Base-by-base conservation (phyloP, 306 rosid species). In the Amphicarpaea edgeworthii region DNA sequence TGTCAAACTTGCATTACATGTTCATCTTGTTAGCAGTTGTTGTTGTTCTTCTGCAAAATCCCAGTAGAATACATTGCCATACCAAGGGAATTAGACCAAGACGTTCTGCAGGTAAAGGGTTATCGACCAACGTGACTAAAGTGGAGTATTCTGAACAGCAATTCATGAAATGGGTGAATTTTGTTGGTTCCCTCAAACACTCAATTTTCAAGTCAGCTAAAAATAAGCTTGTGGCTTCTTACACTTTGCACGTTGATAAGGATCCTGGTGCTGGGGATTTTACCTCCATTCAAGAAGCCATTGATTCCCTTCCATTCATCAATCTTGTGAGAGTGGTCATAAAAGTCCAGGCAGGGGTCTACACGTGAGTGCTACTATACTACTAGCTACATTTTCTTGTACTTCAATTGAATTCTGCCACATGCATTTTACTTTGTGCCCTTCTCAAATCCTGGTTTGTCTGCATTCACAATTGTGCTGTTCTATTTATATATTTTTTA, bases 301-400 rank as follows among this genome's bases (percentile, higher is more conserved):
- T 95, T 55, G 96, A 95, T 82, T 95, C 97, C 12, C 90, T 95
- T 12, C 99, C 99, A 1, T 82, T 82, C 54, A 73, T 90, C 34
- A 95, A 95, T 84, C 90, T 92, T 53, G 88, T 90, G 23, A 89
- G 99, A 90, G 99, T 95, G 26, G 84, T 90, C 68, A 89, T 95
- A 83, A 95, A 95, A 53, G 97, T 96, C 79, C 96, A 96, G 73
- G 91, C 90, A 83, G 99, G 99, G 6, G 91, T 92, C 80, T 96
- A 96, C 93, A 82, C 68, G 99, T 96, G 81, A 90, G 99, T 88
- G 32, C 66, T 42, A 8, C 8, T 26, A 32, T n/a, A n/a, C n/a
- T n/a, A n/a, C n/a, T n/a, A n/a, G n/a, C 62, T 57, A 0, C 46
- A 19, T 24, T 37, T 60, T 42, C 61, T 12, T 57, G 68, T 32